A percentile compares a stretch with the other conserved stretches of the same genome.
Conservation (phyloP, 176 grass and related monocot genomes). For the Neostapfia colusana region DNA sequence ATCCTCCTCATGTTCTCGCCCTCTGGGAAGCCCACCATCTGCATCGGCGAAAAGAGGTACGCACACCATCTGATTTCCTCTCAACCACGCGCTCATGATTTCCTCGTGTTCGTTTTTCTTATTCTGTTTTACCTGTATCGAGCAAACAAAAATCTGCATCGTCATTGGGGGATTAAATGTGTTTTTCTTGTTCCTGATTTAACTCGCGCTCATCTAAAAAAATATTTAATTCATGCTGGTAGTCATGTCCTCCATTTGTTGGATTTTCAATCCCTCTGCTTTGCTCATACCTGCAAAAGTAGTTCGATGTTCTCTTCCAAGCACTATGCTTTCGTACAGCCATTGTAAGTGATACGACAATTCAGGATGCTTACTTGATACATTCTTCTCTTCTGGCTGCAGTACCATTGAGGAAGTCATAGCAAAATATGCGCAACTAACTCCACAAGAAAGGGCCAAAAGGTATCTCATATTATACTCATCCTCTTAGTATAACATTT, state of each 20-base stretch:
- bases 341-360: not conserved
- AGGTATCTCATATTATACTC: constrained; percentile 41
- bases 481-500: not conserved
- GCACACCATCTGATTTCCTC: not conserved
- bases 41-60: constrained; percentile 52
- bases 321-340: not conserved
- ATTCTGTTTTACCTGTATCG: not conserved
- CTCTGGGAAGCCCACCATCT: constrained; percentile 55
- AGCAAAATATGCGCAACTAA: constrained; percentile 60
- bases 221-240: not conserved
- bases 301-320: not conserved
- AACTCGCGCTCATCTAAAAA: not conserved
- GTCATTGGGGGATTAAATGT: too few species aligned
- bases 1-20: constrained; percentile 77
- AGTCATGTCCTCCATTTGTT: not conserved
- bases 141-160: too few species aligned
- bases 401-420: constrained; percentile 66
- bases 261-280: not conserved
- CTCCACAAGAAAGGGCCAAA: constrained; percentile 78
- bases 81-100: too few species aligned
- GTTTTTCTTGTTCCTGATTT: not conserved
- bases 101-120: too few species aligned
- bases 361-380: not conserved
- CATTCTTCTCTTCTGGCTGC: constrained; percentile 27
- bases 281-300: not conserved